Evolutionary conservation across 2,329 filamentous ascomycete genomes (phyloP), one percentile per base, ranked within the genome.

Genomic region (Trichoderma afroharzianum): DNA sequence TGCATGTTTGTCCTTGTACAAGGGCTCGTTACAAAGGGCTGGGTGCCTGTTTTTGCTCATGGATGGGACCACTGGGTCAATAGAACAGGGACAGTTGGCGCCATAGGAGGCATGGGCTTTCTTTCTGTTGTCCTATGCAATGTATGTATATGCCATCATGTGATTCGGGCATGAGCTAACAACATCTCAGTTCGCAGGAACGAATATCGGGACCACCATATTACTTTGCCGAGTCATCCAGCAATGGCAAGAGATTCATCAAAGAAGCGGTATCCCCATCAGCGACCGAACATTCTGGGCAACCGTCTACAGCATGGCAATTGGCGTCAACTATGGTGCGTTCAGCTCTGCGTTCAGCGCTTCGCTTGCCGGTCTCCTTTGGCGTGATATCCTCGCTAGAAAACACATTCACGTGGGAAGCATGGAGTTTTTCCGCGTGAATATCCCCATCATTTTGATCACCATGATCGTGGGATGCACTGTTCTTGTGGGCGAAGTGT

Each of bases 1-100:
- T 85, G 87, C 73, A 93, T 93, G 91, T 93, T 93, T 73, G 85
- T 93, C 11, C 85, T 94, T 0, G 91, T 93, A 0, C 91, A 94
- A 76, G 91, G 87, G 0, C 80, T 94, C 1, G 91, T 92, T 0
- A 92, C 89, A 0, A 93, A 92, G 74, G 91, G 92, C 12, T 93
- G 92, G 92, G 88, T 93, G 0, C 86, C 87, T 0, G 90, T 93
- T 0, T 93, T 93, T 75, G 91, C 91, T 0, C 84, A 92, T 64
- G 91, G 91, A 1, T 93, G 91, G 91, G 87, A 92, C 71, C 88
- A 91, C 64, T 93, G 91, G 91, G 90, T 92, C 0, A 81, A 84
- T 11, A 91, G 87, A 77, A 93, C 91, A 0, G 91, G 91, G 0
- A 91, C 89, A 0, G 81, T 93, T 0, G 91, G 91, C 1, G 87